Evolutionary conservation across 202 grass and related monocot genomes (phyloP).

Genomic region (Brachypodium distachyon): DNA sequence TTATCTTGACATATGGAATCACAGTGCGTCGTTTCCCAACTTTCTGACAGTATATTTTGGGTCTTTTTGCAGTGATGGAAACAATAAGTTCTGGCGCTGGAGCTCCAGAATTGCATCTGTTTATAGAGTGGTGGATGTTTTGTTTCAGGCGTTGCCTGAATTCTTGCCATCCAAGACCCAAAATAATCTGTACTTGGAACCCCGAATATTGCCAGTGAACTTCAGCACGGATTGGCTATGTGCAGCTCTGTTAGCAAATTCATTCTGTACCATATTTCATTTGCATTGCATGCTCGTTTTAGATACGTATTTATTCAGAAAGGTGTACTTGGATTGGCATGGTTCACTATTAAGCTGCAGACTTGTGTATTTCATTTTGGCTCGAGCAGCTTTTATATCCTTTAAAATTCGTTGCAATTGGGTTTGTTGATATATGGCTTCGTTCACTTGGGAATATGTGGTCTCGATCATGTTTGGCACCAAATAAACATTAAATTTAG

Average conservation of each 20-base stretch:
- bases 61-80: slow-evolving; percentile 32
- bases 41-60: background rate
- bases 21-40: background rate
- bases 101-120: slow-evolving; percentile 26
- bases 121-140: slow-evolving; percentile 30
- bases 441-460: too few species aligned
- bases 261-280: background rate
- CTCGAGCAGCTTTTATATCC: background rate
- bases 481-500: background rate
- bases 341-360: background rate
- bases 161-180: slow-evolving; percentile 19
- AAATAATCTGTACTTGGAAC: slow-evolving; percentile 35
- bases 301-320: slow-evolving; percentile 13
- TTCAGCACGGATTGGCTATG: slow-evolving; percentile 4
- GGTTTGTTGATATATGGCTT: too few species aligned
- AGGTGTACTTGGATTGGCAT: background rate
- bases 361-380: slow-evolving; percentile 3
- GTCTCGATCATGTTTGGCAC: background rate
- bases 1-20: background rate
- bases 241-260: slow-evolving; percentile 22
- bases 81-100: slow-evolving; percentile 38
- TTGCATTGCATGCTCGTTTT: background rate
- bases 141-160: slow-evolving; percentile 29
- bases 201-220: slow-evolving; percentile 21
- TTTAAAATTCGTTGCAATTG: background rate